Conservation (phyloP, 768 basidiomycete species). For the Termitomyces sp. region DNA sequence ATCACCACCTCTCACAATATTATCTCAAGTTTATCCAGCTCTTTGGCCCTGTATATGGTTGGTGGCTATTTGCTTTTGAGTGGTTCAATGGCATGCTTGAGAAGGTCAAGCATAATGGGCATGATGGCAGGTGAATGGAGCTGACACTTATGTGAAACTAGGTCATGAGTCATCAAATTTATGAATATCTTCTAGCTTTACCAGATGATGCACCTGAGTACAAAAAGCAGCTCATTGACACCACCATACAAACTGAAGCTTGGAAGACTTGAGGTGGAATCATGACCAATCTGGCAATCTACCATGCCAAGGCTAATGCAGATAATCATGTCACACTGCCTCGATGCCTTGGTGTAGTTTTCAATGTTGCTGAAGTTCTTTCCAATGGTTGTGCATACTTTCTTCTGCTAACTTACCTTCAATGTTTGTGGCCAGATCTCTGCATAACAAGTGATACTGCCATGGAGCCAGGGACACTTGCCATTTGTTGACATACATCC, state of each 20-base stretch:
- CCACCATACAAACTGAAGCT: neutral
- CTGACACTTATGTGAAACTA: too few species aligned
- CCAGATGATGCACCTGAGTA: too few species aligned
- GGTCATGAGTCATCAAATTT: too few species aligned
- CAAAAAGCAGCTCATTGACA: neutral
- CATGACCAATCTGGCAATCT: too few species aligned
- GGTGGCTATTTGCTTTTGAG: slow-evolving; percentile 37
- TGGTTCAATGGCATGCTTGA: slow-evolving; percentile 34
- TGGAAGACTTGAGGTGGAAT: neutral
- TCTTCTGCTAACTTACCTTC: too few species aligned
- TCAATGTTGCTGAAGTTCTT: neutral
- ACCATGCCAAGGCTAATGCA: neutral
- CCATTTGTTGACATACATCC: too few species aligned
- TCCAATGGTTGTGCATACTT: too few species aligned
- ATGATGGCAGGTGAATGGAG: neutral
- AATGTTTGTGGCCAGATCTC: too few species aligned
- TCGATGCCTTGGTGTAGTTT: neutral
- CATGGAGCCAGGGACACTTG: too few species aligned
- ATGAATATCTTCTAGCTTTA: too few species aligned
- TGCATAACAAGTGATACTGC: too few species aligned
- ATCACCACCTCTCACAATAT: neutral
- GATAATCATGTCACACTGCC: neutral
- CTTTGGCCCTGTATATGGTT: slow-evolving; percentile 8
- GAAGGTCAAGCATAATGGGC: slow-evolving; percentile 28
- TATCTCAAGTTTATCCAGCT: neutral